phyloP scores from a whole-genome alignment of 164 flowering plant species.

The Tetrastigma voinierianum region DNA sequence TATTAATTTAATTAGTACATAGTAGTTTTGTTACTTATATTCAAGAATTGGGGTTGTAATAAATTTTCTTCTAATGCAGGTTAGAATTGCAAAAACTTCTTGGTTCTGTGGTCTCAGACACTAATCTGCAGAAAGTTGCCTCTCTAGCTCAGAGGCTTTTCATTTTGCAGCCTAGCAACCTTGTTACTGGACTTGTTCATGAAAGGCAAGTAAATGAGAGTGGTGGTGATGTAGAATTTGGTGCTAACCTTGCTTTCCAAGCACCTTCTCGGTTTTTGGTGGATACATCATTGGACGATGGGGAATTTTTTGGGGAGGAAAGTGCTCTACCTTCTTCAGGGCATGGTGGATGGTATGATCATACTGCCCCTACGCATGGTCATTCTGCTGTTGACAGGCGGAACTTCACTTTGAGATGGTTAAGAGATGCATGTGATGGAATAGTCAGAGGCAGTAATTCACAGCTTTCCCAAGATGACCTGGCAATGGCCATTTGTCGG shows the following conservation, averaged over 20 bases:
- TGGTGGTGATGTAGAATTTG: conserved; percentile 63
- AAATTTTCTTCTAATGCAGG: conserved; percentile 37
- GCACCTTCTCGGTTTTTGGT: conserved; percentile 77
- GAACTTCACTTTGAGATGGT: conserved; percentile 71
- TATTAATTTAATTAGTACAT: too few relatives aligned
- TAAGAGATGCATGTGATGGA: conserved; percentile 72
- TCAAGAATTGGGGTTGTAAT: conserved; percentile 8
- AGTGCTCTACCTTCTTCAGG: conserved; percentile 22
- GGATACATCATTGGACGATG: conserved; percentile 62
- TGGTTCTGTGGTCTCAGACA: conserved; percentile 56
- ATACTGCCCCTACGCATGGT: conserved; percentile 14
- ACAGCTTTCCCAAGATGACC: conserved; percentile 86
- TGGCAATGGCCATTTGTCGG: conserved; percentile 92
- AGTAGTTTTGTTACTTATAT: neutral
- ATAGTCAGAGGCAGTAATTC: conserved; percentile 67
- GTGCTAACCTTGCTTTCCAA: conserved; percentile 63
- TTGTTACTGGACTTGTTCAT: conserved; percentile 12
- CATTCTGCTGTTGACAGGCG: conserved; percentile 26
- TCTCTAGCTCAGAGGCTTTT: conserved; percentile 49
- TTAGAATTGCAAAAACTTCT: conserved; percentile 58
- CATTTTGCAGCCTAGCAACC: conserved; percentile 45
- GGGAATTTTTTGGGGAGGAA: conserved; percentile 36
- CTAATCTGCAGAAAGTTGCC: conserved; percentile 49
- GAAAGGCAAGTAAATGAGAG: conserved; percentile 26
- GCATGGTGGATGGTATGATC: conserved; percentile 29